These are phyloP conservation scores for Rossbeevera mucosa DNA, from an alignment of 768 basidiomycete genomes.

Conservation along the genomic window DNA sequence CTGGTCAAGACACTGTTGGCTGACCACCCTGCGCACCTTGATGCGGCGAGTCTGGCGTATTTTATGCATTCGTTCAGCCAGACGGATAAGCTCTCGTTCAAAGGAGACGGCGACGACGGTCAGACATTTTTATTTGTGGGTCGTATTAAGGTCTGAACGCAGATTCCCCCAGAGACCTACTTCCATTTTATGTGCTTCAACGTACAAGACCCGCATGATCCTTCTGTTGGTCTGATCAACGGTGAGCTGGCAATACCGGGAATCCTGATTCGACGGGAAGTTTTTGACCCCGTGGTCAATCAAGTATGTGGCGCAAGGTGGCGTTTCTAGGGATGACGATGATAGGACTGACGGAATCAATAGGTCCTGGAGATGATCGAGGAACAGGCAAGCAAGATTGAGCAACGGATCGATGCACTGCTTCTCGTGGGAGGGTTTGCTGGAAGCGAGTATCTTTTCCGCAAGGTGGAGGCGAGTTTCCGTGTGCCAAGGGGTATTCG, in stretches of 20 bases:
- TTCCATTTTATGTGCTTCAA: constrained; percentile 93
- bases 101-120: constrained; percentile 74
- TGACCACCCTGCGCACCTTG: constrained; percentile 84
- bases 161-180: constrained; percentile 52
- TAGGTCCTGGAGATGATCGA: constrained; percentile 79
- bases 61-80: constrained; percentile 89
- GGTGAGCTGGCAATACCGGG: constrained; percentile 84
- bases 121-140: constrained; percentile 15
- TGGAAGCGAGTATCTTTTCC: constrained; percentile 79
- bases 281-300: constrained; percentile 84
- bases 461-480: constrained; percentile 62
- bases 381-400: constrained; percentile 61
- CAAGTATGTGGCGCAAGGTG: constrained; percentile 44
- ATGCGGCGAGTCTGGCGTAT: constrained; percentile 75
- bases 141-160: constrained; percentile 7
- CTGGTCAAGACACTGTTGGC: constrained; percentile 70
- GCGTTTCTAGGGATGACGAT: constrained; percentile 1
- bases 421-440: constrained; percentile 90
- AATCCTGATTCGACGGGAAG: constrained; percentile 69
- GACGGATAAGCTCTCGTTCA: constrained; percentile 78
- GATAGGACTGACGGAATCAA: constrained; percentile 6
- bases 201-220: constrained; percentile 76
- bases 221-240: constrained; percentile 72
- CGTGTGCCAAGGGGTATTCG: neutral
- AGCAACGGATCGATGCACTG: constrained; percentile 74